These are phyloP conservation scores for Sinapis alba DNA, from an alignment of 441 rosid species.

Conservation along the genomic window DNA sequence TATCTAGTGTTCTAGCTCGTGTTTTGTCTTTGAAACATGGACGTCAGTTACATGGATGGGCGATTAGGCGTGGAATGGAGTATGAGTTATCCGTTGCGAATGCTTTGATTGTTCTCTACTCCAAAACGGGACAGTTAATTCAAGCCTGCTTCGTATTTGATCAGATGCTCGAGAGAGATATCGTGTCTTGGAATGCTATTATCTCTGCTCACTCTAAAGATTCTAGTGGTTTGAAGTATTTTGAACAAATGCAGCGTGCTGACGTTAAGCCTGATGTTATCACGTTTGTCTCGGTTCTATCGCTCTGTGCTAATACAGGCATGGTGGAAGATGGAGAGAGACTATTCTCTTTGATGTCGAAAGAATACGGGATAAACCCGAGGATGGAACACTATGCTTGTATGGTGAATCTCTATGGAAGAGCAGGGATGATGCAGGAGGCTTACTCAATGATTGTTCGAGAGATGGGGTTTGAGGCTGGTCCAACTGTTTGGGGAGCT, in stretches of 20 bases:
- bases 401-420: slow-evolving; percentile 80
- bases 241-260: slow-evolving; percentile 59
- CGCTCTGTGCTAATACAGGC: slow-evolving; percentile 73
- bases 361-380: slow-evolving; percentile 50
- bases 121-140: slow-evolving; percentile 49
- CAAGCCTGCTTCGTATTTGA: slow-evolving; percentile 60
- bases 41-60: slow-evolving; percentile 77
- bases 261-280: slow-evolving; percentile 56
- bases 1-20: slow-evolving; percentile 68
- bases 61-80: slow-evolving; percentile 56
- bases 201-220: slow-evolving; percentile 65
- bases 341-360: slow-evolving; percentile 57
- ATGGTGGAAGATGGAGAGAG: slow-evolving; percentile 67
- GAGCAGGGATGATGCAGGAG: slow-evolving; percentile 65
- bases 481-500: slow-evolving; percentile 91
- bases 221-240: slow-evolving; percentile 54
- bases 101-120: slow-evolving; percentile 63
- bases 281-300: slow-evolving; percentile 75
- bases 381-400: slow-evolving; percentile 83
- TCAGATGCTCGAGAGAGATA: slow-evolving; percentile 66
- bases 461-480: slow-evolving; percentile 68
- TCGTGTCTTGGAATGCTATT: slow-evolving; percentile 83
- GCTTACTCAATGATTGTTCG: slow-evolving; percentile 66
- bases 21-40: slow-evolving; percentile 50
- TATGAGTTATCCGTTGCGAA: slow-evolving; percentile 59